Evolutionary conservation across 345 rosid genomes (phyloP).

Genomic region (Citrus maxima): DNA sequence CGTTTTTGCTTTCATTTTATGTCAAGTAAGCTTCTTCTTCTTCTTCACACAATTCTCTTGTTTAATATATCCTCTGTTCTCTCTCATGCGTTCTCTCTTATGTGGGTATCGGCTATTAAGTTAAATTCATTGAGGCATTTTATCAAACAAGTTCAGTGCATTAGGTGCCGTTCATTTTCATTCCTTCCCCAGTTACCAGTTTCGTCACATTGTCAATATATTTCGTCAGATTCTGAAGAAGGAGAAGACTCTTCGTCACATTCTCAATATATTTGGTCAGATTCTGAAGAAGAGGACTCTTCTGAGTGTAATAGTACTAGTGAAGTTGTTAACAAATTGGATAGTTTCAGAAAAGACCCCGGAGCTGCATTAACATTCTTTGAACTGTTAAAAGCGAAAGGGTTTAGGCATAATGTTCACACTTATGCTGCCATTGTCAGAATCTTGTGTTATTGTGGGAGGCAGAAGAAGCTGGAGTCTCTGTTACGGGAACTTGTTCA

Average conservation of each 20-base stretch:
- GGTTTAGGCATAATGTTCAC: background rate
- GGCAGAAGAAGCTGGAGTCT: background rate
- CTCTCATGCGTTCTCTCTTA: constrained; percentile 2
- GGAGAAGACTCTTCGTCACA: constrained; percentile 13
- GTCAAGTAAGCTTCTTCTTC: background rate
- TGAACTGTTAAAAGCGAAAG: background rate
- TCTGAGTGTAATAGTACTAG: too few relatives aligned
- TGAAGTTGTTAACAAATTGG: background rate
- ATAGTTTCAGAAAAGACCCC: background rate
- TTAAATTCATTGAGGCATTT: constrained; percentile 16
- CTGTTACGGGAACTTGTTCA: background rate
- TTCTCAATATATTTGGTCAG: too few relatives aligned
- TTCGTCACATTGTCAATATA: too few relatives aligned
- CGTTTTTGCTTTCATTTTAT: background rate
- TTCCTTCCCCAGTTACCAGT: constrained; percentile 23
- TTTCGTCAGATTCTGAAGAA: constrained; percentile 17
- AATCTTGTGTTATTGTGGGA: background rate
- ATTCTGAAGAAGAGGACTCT: too few relatives aligned
- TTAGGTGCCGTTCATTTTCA: constrained; percentile 27
- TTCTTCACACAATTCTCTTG: too few relatives aligned
- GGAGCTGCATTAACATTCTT: background rate
- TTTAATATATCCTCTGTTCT: too few relatives aligned
- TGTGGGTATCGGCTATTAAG: constrained; percentile 22
- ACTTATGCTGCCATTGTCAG: background rate
- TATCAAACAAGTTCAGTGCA: constrained; percentile 9